Evolutionary conservation across 2,329 filamentous ascomycete species (phyloP).

Genomic region (Alternaria ethzedia): DNA sequence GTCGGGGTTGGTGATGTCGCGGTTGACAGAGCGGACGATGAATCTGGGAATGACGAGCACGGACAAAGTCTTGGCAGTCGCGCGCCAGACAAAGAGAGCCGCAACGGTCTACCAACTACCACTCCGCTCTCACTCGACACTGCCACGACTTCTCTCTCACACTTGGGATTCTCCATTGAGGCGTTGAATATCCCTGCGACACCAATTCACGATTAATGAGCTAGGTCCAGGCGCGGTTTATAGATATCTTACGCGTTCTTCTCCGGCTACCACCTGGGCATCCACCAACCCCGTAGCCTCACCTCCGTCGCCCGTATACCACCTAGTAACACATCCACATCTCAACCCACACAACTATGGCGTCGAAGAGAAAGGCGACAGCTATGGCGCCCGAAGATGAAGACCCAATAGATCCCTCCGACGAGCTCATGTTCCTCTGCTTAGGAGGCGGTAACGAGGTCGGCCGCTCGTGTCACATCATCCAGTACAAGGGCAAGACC

Average conservation of each 20-base stretch:
- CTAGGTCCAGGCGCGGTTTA: not conserved
- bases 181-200: not conserved
- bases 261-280: not conserved
- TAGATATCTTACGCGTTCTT: slow-evolving; percentile 5
- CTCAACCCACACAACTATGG: slow-evolving; percentile 64
- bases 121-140: slow-evolving; percentile 1
- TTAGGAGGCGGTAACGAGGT: slow-evolving; percentile 97
- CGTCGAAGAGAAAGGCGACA: slow-evolving; percentile 88
- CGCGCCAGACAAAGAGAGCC: slow-evolving; percentile 33
- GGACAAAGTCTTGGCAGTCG: slow-evolving; percentile 36
- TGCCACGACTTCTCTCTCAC: not conserved
- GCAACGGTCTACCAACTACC: not conserved
- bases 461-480: slow-evolving; percentile 93
- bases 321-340: not conserved
- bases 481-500: slow-evolving; percentile 99
- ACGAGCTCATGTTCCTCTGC: slow-evolving; percentile 93
- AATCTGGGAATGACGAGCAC: slow-evolving; percentile 26
- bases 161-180: not conserved
- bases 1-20: slow-evolving; percentile 23
- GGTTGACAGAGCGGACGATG: slow-evolving; percentile 19
- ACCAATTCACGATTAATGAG: slow-evolving; percentile 8
- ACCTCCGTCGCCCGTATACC: not conserved
- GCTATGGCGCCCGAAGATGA: slow-evolving; percentile 79
- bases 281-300: slow-evolving; percentile 2
- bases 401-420: slow-evolving; percentile 88